phyloP scores from a whole-genome alignment of 75 land plant genomes.

The Picea glauca region DNA sequence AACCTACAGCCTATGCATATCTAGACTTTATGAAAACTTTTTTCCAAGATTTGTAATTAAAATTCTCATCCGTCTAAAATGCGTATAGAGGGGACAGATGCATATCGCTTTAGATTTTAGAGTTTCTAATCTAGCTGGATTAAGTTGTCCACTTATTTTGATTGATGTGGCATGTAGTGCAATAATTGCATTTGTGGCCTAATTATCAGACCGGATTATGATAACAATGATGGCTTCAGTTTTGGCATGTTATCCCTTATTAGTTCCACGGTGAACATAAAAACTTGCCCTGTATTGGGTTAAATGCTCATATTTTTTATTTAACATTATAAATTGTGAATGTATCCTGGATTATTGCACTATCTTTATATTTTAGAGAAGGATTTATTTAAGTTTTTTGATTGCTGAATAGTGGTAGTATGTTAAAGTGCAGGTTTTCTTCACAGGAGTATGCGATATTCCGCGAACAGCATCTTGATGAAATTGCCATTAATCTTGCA shows the following conservation, averaged over 20 bases:
- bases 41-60: too few relatives aligned
- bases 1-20: too few relatives aligned
- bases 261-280: not conserved
- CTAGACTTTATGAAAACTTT: too few relatives aligned
- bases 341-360: not conserved
- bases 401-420: not conserved
- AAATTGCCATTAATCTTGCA: constrained; percentile 68
- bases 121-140: too few relatives aligned
- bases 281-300: not conserved
- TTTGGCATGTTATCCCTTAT: not conserved
- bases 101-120: too few relatives aligned
- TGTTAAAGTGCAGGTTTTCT: constrained; percentile 59
- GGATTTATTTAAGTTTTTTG: not conserved
- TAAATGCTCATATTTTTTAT: not conserved
- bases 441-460: constrained; percentile 63
- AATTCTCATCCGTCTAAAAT: too few relatives aligned
- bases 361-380: not conserved
- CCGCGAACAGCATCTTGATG: constrained; percentile 40
- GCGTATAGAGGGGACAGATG: too few relatives aligned
- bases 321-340: not conserved
- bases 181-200: not conserved
- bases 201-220: not conserved
- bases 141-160: too few relatives aligned
- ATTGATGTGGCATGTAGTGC: too few relatives aligned
- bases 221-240: not conserved